Evolutionary conservation across 192 early-diverging fungal species (phyloP).

Genomic region (Geosiphon pyriformis): DNA sequence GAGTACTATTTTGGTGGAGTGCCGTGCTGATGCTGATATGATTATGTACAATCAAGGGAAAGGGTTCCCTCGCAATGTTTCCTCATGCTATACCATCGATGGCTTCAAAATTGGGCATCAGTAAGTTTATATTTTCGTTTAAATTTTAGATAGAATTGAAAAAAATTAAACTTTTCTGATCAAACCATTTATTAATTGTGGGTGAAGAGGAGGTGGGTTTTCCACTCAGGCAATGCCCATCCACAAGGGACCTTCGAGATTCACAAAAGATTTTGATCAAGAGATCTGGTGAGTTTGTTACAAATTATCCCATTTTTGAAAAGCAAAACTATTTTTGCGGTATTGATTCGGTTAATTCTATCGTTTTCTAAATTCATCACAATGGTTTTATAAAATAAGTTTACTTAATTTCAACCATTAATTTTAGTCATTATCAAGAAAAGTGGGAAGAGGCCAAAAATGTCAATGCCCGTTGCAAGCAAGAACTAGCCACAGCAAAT

Average conservation of each 20-base stretch:
- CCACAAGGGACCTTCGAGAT: slow-evolving; percentile 36
- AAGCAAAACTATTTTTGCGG: no score
- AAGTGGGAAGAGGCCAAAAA: not conserved
- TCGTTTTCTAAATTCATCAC: no score
- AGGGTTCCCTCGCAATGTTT: slow-evolving; percentile 59
- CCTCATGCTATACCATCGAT: slow-evolving; percentile 52
- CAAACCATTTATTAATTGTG: not conserved
- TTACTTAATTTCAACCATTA: not conserved
- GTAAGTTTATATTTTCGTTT: slow-evolving; percentile 21
- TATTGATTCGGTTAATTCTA: no score
- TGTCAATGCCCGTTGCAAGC: not conserved
- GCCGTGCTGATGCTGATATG: slow-evolving; percentile 47
- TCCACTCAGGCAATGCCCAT: slow-evolving; percentile 30
- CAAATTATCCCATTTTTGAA: no score
- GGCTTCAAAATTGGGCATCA: slow-evolving; percentile 56
- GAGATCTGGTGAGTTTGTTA: slow-evolving; percentile 26
- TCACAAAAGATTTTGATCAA: slow-evolving; percentile 47
- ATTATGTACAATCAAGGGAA: slow-evolving; percentile 40
- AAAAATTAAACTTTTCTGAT: not conserved
- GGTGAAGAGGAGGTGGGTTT: slow-evolving; percentile 29
- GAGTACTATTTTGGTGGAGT: slow-evolving; percentile 59
- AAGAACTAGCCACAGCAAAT: slow-evolving; percentile 23
- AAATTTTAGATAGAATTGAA: not conserved
- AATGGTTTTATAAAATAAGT: no score
- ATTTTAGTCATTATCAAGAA: not conserved